Evolutionary conservation across 805 yeast genomes (phyloP), one percentile per base, ranked within the genome.

Genomic region (Candida sanyiensis): DNA sequence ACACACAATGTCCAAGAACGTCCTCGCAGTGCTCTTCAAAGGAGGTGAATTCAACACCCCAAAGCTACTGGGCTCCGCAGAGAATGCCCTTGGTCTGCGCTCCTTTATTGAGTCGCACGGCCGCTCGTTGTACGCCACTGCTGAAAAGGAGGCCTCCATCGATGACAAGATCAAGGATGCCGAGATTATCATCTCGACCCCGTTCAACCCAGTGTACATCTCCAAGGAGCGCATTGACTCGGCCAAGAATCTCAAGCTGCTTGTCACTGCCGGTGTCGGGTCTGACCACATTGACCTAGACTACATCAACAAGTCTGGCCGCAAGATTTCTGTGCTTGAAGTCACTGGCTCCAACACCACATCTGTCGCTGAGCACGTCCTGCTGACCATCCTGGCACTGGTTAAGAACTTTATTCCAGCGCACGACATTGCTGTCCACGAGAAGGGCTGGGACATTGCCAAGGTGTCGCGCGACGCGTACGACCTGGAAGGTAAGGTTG

Each of bases 251-350:
- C 70, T 83, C 61, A 82, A 81, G 66, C 56, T 80, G 37, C 66
- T 79, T 44, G 69, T 82, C 50, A 83, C 89, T 35, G 94, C 94
- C 8, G 94, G 93, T 51, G 88, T 83, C 43, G 94, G 94, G 10
- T 79, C 87, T 16, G 93, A 83, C 58, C 93, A 83, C 61, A 69
- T 83, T 46, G 90, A 83, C 54, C 69, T 83, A 51, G 71, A 71
- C 49, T 83, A 83, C 50, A 66, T 65, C 51, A 58, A 63, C 50
- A 78, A 85, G 47, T 74, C 77, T 49, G 77, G 73, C 47, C 65
- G 66, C 43, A 72, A 75, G 45, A 74, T 83, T 53, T 70, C 82
- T 13, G 93, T 83, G 15, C 66, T 77, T 35, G 93, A 83, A 63
- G 93, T 83, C 39, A 83, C 94, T 20, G 90, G 93, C 6, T 80